These are phyloP conservation scores for Metschnikowia peoriensis DNA, from an alignment of 805 yeast species.

Conservation along the genomic window DNA sequence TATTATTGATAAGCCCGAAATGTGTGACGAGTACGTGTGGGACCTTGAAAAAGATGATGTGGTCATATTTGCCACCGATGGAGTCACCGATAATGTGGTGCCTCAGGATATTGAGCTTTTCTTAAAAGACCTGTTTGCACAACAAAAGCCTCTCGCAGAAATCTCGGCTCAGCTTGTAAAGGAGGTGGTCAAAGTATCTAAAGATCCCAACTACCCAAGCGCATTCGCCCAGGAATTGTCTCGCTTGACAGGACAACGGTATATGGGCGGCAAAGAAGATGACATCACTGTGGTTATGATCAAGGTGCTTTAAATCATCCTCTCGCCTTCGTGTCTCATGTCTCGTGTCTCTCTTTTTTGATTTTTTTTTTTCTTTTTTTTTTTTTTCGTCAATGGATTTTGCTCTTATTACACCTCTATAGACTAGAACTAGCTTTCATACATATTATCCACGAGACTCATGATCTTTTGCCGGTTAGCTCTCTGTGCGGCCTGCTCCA, in stretches of 20 bases:
- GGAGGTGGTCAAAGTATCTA: constrained; percentile 66
- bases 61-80: constrained; percentile 87
- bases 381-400: neutral
- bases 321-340: no score
- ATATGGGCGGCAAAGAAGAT: constrained; percentile 93
- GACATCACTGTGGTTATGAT: constrained; percentile 85
- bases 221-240: constrained; percentile 82
- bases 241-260: constrained; percentile 61
- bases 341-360: no score
- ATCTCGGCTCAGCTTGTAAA: constrained; percentile 57
- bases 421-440: constrained; percentile 4
- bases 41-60: constrained; percentile 70
- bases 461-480: constrained; percentile 58
- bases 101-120: constrained; percentile 69
- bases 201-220: constrained; percentile 72
- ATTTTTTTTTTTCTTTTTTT: neutral
- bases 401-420: neutral
- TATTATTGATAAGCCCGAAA: constrained; percentile 67
- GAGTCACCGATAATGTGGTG: constrained; percentile 82
- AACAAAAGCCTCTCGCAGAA: constrained; percentile 33
- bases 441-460: constrained; percentile 48
- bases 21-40: constrained; percentile 66
- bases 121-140: constrained; percentile 53
- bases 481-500: constrained; percentile 49
- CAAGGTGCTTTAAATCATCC: constrained; percentile 39